Evolutionary conservation across 2,329 filamentous ascomycete species (phyloP), one percentile per base, ranked within the genome.

Genomic region (Fusarium duplospermum): DNA sequence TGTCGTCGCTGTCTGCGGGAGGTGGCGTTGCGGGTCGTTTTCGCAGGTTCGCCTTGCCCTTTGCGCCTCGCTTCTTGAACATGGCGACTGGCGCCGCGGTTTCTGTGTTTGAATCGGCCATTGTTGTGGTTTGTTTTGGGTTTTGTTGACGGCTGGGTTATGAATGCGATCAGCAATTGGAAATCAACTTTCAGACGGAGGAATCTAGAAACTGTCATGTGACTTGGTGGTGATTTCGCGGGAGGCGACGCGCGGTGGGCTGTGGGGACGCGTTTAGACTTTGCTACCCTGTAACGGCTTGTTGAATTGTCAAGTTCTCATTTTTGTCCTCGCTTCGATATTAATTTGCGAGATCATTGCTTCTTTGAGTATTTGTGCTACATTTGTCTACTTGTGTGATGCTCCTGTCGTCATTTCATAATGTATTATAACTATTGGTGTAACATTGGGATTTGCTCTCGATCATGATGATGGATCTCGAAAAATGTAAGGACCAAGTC

Each of bases 31-130:
- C 90, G 22, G 93, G 90, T 74, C 94, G 91, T 86, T 97, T 98
- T 80, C 95, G 91, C 64, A 95, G 86, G 79, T 92, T 95, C 59
- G 91, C 88, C 80, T 94, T 95, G 71, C 89, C 89, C 81, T 95
- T 97, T 79, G 89, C 89, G 74, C 90, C 89, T 81, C 95, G 91
- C 83, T 96, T 97, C 83, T 97, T 98, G 89, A 98, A 98, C 61
- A 93, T 83, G 16, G 92, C 89, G 14, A 92, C 87, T 0, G 90
- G 89, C 2, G 84, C 85, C 31, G 84, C 81, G 33, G 81, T 77
- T 31, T 73, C 74, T 47, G 64, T 68, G 4, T 27, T 67, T 47
- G 73, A 66, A 27, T 78, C 76, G 24, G 71, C 67, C 74, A 78
- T 77, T 24, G 54, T 74, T 54, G 36, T 27, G 42, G 24, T 6